Evolutionary conservation across 129 eudicot genomes (phyloP), one percentile per base, ranked within the genome.

Genomic region (Centella asiatica): DNA sequence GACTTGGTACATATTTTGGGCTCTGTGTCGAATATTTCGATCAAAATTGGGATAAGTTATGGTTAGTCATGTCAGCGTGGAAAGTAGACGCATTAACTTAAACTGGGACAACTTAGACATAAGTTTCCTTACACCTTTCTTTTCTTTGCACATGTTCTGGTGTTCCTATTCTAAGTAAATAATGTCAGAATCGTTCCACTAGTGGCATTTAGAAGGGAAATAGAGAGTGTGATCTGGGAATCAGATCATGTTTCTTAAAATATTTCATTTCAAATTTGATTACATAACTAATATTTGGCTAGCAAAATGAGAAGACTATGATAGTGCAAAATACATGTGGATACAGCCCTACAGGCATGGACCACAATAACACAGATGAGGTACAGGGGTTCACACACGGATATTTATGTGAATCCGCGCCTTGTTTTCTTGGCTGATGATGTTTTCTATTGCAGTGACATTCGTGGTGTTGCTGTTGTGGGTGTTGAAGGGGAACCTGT

Each of bases 381-480:
- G n/a, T n/a, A n/a, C n/a, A n/a, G n/a, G n/a, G n/a, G n/a, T n/a
- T n/a, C n/a, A n/a, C n/a, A n/a, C n/a, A n/a, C n/a, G n/a, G n/a
- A n/a, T n/a, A n/a, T n/a, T n/a, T n/a, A 53, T 4, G 27, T 17
- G 27, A 2, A 24, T 14, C 15, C 12, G 5, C 37, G 9, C 39
- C 39, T 3, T 34, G n/a, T 34, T 34, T 48, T 48, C n/a, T 53
- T 22, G 24, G 52, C 29, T 64, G 29, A 39, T 24, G 18, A 67
- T 51, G 28, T 68, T 68, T 65, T 65, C 44, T 27, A 28, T 48
- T 61, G 52, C 89, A 92, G 99, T 76, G 99, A 92, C 69, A 92
- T 92, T 58, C 96, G 99, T 69, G 99, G 99, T 58, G 96, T 92
- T 69, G 96, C 99, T 67, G 88, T 92, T 57, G 86, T 82, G 65